Conservation (phyloP, 306 rosid species). For the Vicia faba region DNA sequence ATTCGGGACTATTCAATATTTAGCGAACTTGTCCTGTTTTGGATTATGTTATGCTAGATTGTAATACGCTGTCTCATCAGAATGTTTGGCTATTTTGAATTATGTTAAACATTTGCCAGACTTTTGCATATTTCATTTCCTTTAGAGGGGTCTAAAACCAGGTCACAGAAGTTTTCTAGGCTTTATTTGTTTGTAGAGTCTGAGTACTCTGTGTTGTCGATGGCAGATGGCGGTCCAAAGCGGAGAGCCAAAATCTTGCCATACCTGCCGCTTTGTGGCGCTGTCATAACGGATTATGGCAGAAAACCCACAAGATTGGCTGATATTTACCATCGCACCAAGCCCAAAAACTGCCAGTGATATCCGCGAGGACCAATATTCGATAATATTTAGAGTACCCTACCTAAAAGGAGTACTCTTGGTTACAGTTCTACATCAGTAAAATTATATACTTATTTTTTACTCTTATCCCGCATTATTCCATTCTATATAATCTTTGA, state of each 20-base stretch:
- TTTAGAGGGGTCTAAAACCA: background rate
- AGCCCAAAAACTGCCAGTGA: too few relatives aligned
- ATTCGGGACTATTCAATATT: background rate
- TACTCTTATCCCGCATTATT: background rate
- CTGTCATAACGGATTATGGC: too few relatives aligned
- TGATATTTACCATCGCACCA: too few relatives aligned
- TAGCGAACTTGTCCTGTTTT: background rate
- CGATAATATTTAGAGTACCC: background rate
- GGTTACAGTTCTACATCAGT: background rate
- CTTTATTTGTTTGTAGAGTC: background rate
- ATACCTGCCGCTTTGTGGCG: too few relatives aligned
- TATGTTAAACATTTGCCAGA: background rate
- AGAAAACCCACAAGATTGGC: too few relatives aligned
- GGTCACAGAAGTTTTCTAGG: background rate
- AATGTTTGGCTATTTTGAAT: constrained; percentile 10
- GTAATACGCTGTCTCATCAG: background rate
- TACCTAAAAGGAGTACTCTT: constrained; percentile 3
- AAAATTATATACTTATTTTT: background rate
- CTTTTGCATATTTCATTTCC: background rate
- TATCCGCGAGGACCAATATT: too few relatives aligned
- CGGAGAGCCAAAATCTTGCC: too few relatives aligned
- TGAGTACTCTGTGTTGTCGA: too few relatives aligned
- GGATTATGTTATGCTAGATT: background rate
- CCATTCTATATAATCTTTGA: constrained; percentile 7
- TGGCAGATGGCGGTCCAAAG: too few relatives aligned